phyloP scores from a whole-genome alignment of 768 basidiomycete genomes.

The Phlegmacium glaucopus region DNA sequence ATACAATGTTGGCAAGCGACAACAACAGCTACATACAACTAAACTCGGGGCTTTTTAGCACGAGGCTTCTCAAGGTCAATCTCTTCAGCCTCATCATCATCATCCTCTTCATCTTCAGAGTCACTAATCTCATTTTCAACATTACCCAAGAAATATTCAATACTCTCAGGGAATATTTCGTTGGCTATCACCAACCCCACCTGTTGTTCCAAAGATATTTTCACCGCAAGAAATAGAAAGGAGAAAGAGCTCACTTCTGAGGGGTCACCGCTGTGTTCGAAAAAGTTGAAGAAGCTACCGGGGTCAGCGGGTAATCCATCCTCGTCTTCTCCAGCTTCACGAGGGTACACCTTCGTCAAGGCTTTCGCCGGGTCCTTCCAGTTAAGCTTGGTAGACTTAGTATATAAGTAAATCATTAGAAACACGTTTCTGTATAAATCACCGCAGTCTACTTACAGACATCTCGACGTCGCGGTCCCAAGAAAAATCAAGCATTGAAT shows the following conservation, averaged over 20 bases:
- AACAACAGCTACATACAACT: conserved; percentile 13
- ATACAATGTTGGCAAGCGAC: not conserved
- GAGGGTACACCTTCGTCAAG: conserved; percentile 78
- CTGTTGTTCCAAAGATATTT: conserved; percentile 30
- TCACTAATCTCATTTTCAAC: conserved; percentile 57
- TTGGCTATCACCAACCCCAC: conserved; percentile 69
- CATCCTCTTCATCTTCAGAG: conserved; percentile 59
- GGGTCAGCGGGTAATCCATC: conserved; percentile 56
- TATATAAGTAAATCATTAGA: not conserved
- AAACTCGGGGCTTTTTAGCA: conserved; percentile 69
- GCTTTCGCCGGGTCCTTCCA: conserved; percentile 80
- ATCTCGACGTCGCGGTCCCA: conserved; percentile 74
- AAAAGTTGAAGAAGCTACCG: conserved; percentile 89
- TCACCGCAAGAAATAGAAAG: not conserved
- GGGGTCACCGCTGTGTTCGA: conserved; percentile 62
- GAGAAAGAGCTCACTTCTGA: conserved; percentile 52
- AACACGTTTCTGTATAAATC: not conserved
- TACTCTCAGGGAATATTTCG: conserved; percentile 78
- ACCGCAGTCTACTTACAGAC: conserved; percentile 42
- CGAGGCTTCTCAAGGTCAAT: conserved; percentile 87
- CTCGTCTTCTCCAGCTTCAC: conserved; percentile 57
- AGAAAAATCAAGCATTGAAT: conserved; percentile 75
- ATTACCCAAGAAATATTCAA: conserved; percentile 78
- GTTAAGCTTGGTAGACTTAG: conserved; percentile 62
- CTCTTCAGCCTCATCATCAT: conserved; percentile 78